Evolutionary conservation across 2,329 filamentous ascomycete species (phyloP).

Genomic region (Elsinoe fawcettii): DNA sequence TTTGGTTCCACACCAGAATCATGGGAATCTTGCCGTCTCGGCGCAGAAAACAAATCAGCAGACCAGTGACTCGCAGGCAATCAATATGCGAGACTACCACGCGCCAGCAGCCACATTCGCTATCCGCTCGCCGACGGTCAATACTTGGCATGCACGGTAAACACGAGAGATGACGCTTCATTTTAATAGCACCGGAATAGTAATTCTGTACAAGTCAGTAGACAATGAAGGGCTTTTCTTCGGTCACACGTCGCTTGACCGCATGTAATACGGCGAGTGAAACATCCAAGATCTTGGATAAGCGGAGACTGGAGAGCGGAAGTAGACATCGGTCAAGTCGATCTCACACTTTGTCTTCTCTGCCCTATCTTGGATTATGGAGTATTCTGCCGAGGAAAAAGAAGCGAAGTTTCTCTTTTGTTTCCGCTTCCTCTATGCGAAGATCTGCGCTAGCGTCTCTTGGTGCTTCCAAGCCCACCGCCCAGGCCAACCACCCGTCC

Average conservation of each 20-base stretch:
- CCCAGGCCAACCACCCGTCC: slow-evolving; percentile 6
- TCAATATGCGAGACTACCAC: not conserved
- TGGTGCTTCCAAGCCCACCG: not conserved
- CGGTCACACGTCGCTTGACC: not conserved
- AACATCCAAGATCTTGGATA: not conserved
- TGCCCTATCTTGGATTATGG: slow-evolving; percentile 6
- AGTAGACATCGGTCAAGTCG: not conserved
- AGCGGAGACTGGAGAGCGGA: not conserved
- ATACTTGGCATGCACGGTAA: slow-evolving; percentile 11
- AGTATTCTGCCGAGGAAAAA: slow-evolving; percentile 2
- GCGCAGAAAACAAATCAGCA: not conserved
- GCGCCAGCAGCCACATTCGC: slow-evolving; percentile 3
- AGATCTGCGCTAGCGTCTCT: not conserved
- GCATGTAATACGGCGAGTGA: not conserved
- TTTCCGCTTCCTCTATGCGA: not conserved
- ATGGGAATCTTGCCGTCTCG: slow-evolving; percentile 7
- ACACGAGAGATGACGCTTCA: slow-evolving; percentile 4
- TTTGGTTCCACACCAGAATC: slow-evolving; percentile 5
- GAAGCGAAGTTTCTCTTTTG: not conserved
- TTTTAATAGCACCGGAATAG: not conserved
- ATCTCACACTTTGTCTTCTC: not conserved
- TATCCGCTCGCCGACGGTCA: not conserved
- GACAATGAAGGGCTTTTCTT: not conserved
- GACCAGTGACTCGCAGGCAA: slow-evolving; percentile 1
- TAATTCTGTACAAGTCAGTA: not conserved